A percentile compares a stretch with the other conserved stretches of the same genome.
Conservation (phyloP, 2,329 filamentous ascomycete species). For the Hymenoscyphus linearis region DNA sequence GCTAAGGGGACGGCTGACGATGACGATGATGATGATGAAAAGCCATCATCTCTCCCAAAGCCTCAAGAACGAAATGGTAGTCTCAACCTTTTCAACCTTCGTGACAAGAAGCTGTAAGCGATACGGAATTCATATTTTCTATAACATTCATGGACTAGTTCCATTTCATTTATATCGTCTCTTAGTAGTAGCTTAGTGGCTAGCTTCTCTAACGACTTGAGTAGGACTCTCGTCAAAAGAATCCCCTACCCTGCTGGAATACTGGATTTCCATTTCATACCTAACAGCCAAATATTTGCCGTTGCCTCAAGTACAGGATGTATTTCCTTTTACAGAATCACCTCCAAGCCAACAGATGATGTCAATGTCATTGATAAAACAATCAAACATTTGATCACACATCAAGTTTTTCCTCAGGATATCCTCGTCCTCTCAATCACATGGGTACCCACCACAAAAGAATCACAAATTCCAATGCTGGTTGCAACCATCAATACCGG, state of each 20-base stretch:
- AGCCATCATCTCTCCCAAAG: slow-evolving; percentile 27
- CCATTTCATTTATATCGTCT: not conserved
- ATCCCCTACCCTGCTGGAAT: slow-evolving; percentile 65
- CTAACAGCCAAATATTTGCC: slow-evolving; percentile 52
- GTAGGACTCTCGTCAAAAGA: slow-evolving; percentile 53
- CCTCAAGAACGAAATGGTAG: slow-evolving; percentile 67
- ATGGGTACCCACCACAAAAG: slow-evolving; percentile 7
- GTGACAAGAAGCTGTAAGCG: slow-evolving; percentile 51
- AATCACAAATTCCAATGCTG: slow-evolving; percentile 11
- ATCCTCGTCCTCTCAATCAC: slow-evolving; percentile 20
- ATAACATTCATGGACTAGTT: not conserved
- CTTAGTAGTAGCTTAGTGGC: slow-evolving; percentile 6
- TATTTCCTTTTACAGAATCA: slow-evolving; percentile 57
- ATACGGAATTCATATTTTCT: slow-evolving; percentile 8
- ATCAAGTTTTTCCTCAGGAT: slow-evolving; percentile 42
- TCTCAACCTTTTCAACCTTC: slow-evolving; percentile 59
- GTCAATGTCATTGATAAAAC: not conserved
- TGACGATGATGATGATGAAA: slow-evolving; percentile 43
- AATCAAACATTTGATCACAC: slow-evolving; percentile 37
- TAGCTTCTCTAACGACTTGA: slow-evolving; percentile 13
- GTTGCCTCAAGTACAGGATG: slow-evolving; percentile 73
- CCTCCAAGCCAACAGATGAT: slow-evolving; percentile 2
- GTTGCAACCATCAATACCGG: slow-evolving; percentile 34
- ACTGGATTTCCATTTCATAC: slow-evolving; percentile 79
- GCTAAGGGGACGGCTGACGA: slow-evolving; percentile 45